Conservation (phyloP, 2,329 filamentous ascomycete species). For the Pestalotiopsis sp. region DNA sequence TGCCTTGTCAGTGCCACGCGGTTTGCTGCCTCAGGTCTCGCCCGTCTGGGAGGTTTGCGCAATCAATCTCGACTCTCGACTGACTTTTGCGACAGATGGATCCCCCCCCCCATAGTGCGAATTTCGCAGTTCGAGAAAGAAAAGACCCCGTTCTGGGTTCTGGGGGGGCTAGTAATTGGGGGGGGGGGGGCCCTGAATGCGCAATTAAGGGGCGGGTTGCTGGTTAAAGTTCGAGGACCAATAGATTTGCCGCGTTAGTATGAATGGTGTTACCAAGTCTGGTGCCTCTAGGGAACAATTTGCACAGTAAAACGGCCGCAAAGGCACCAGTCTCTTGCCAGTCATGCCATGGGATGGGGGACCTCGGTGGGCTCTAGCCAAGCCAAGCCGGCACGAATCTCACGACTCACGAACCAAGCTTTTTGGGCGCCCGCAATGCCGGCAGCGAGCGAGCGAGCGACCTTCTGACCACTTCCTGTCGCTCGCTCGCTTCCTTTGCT, state of each 20-base stretch:
- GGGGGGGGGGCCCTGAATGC: not conserved
- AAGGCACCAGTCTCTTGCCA: not conserved
- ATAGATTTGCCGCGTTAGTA: not conserved
- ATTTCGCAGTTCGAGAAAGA: not conserved
- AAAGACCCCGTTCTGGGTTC: not conserved
- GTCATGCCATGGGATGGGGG: not conserved
- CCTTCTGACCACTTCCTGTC: not conserved
- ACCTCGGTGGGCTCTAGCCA: not conserved
- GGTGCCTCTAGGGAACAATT: not conserved
- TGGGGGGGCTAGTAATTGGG: not conserved
- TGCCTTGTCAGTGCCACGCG: not conserved
- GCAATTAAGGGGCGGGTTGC: constrained; percentile 8
- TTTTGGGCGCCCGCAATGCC: not conserved
- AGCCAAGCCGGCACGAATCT: not conserved
- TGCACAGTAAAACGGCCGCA: not conserved
- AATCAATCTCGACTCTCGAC: not conserved
- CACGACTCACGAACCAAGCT: not conserved
- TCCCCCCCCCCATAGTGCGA: not conserved
- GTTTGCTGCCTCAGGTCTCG: not conserved
- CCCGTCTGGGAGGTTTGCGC: not conserved
- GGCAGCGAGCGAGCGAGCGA: not conserved
- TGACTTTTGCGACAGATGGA: not conserved
- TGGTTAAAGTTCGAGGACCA: constrained; percentile 6
- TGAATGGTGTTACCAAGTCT: not conserved
- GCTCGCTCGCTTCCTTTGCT: not conserved